Evolutionary conservation across 139 green algal species (phyloP), one percentile per base, ranked within the genome.

Genomic region (Closterium sp.): DNA sequence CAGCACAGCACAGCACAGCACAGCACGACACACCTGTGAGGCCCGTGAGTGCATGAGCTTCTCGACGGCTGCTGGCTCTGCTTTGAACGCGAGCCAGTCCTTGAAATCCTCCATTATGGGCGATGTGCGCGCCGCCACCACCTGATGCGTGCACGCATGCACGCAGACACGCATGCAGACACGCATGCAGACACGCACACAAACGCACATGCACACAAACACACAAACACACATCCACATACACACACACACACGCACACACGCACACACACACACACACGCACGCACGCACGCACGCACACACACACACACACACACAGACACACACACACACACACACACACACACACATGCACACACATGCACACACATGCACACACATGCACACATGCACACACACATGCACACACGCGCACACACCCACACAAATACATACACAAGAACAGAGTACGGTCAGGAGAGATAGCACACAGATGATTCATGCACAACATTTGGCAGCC

Each of bases 41-140:
- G 38, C 38, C 38, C 38, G 5, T 50, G 38, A 50, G 38, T 50
- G 38, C 38, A 50, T 50, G 38, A 50, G 29, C 13, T 89, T 91
- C 27, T 24, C 24, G 9, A n/a, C 29, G 6, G 32, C 89, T 86
- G 89, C 24, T 24, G 22, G 29, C 89, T 91, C 34, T n/a, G 31
- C 89, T 27, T 91, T 91, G 89, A 90, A 29, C 24, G 27, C 24
- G 17, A 90, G 87, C 87, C 87, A 90, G 31, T 90, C 87, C 31
- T 70, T 85, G 32, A 90, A 90, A 29, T 91, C 89, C 89, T 86
- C 27, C 38, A 50, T 50, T 50, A 50, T 50, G 7, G 38, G 38
- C 38, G 38, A 50, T 50, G 38, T 50, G 38, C 38, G 38, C 38
- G 38, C 38, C 38, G 38, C 38, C 7, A 50, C 38, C 38, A 50